Evolutionary conservation across 2,329 filamentous ascomycete species (phyloP).

Genomic region (Aspergillus neoniger): DNA sequence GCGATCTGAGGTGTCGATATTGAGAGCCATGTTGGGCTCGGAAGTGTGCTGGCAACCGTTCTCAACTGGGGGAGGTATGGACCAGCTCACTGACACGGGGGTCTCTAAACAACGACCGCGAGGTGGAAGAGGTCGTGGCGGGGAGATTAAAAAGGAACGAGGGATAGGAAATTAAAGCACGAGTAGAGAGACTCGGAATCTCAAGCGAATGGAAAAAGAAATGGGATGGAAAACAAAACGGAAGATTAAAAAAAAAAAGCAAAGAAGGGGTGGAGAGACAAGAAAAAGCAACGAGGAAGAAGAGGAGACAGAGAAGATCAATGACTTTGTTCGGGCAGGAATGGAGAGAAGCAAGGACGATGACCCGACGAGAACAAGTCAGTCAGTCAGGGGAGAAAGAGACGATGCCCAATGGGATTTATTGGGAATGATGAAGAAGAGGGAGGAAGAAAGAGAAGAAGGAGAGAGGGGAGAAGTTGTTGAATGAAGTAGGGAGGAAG

Average conservation of each 20-base stretch:
- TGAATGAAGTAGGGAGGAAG: neutral
- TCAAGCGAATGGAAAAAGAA: constrained; percentile 2
- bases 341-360: constrained; percentile 7
- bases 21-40: constrained; percentile 37
- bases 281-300: constrained; percentile 13
- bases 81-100: neutral
- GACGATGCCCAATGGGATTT: neutral
- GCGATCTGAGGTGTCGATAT: constrained; percentile 38
- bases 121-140: constrained; percentile 5
- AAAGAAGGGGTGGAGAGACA: neutral
- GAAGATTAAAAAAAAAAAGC: neutral
- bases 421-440: neutral
- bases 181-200: constrained; percentile 6
- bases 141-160: neutral
- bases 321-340: constrained; percentile 20
- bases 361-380: neutral
- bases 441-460: neutral
- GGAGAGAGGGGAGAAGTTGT: neutral
- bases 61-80: constrained; percentile 2
- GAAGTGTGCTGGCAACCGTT: neutral
- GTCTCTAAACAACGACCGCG: constrained; percentile 6
- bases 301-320: constrained; percentile 7
- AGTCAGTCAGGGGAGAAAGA: neutral
- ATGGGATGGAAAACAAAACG: constrained; percentile 1
- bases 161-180: constrained; percentile 8